Evolutionary conservation across 345 rosid genomes (phyloP).

Genomic region (Gossypium rotundifolium): DNA sequence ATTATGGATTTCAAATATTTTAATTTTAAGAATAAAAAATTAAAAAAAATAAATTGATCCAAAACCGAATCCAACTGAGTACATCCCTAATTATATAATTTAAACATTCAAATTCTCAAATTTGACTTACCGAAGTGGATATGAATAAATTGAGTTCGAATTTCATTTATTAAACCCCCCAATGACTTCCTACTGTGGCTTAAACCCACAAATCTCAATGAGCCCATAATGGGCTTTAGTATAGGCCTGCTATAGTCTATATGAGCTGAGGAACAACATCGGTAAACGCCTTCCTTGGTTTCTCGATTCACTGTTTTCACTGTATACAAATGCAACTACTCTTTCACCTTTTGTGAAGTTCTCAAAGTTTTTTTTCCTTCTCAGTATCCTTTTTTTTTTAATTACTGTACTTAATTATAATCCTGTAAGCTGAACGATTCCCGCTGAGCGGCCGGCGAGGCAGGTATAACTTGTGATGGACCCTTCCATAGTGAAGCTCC

Average conservation of each 20-base stretch:
- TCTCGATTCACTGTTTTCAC: neutral
- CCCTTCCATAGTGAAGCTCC: constrained; percentile 5
- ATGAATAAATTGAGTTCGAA: too few relatives aligned
- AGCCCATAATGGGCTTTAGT: neutral
- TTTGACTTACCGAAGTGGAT: too few relatives aligned
- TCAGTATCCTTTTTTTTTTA: neutral
- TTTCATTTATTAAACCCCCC: too few relatives aligned
- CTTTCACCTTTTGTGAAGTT: neutral
- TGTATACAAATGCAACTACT: neutral
- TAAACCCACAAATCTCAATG: too few relatives aligned
- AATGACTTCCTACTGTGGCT: too few relatives aligned
- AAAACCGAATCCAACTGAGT: too few relatives aligned
- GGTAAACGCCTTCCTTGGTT: neutral
- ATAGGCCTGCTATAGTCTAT: neutral
- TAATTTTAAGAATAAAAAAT: too few relatives aligned
- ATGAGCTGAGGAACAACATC: neutral
- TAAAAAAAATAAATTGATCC: too few relatives aligned
- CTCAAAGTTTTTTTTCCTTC: neutral
- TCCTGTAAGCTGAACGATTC: neutral
- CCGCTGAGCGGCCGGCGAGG: neutral
- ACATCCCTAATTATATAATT: too few relatives aligned
- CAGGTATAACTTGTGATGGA: constrained; percentile 15
- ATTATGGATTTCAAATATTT: too few relatives aligned
- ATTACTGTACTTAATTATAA: neutral
- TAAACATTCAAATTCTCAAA: too few relatives aligned